A percentile compares a stretch with the other conserved stretches of the same genome.
Conservation (phyloP, 139 green algal species). For the Picochlorum costavermella region DNA sequence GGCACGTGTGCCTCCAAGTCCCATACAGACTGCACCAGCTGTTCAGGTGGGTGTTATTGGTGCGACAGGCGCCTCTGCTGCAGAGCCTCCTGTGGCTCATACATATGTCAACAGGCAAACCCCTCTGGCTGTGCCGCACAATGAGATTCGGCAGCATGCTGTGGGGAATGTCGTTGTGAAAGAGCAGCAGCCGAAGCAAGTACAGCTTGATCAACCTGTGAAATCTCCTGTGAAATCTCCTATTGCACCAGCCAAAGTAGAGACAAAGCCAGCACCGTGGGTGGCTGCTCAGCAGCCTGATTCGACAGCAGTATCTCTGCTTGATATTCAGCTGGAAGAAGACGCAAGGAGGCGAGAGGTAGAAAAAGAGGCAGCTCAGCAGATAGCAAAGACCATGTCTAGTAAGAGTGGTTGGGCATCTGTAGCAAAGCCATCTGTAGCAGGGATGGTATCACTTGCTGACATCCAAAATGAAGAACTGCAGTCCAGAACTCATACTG, state of each 20-base stretch:
- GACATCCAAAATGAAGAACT: constrained; percentile 46
- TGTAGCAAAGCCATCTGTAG: constrained; percentile 12
- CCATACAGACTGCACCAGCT: too few species aligned
- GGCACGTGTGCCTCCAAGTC: too few species aligned
- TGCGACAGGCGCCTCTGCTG: too few species aligned
- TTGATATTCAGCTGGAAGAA: constrained; percentile 74
- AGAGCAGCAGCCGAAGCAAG: too few species aligned
- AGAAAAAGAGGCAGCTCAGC: constrained; percentile 16
- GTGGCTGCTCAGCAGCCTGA: constrained; percentile 25
- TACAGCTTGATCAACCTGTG: not conserved
- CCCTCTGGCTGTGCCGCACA: too few species aligned
- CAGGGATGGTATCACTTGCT: constrained; percentile 16
- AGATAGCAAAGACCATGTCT: constrained; percentile 6
- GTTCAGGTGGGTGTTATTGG: too few species aligned
- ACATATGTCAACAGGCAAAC: too few species aligned
- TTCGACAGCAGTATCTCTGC: constrained; percentile 39
- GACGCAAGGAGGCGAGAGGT: constrained; percentile 20
- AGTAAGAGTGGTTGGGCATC: constrained; percentile 36
- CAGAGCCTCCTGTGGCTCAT: too few species aligned
- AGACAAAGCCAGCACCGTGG: constrained; percentile 52
- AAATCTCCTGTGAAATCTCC: not conserved
- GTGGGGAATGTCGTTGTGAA: too few species aligned
- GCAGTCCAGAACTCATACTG: not conserved
- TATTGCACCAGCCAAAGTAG: not conserved
- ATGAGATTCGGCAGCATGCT: too few species aligned